A percentile compares a stretch with the other conserved stretches of the same genome.
These are phyloP conservation scores for Odonthalia washingtoniensis DNA, from an alignment of 31 red algal species.

Conservation along the genomic window DNA sequence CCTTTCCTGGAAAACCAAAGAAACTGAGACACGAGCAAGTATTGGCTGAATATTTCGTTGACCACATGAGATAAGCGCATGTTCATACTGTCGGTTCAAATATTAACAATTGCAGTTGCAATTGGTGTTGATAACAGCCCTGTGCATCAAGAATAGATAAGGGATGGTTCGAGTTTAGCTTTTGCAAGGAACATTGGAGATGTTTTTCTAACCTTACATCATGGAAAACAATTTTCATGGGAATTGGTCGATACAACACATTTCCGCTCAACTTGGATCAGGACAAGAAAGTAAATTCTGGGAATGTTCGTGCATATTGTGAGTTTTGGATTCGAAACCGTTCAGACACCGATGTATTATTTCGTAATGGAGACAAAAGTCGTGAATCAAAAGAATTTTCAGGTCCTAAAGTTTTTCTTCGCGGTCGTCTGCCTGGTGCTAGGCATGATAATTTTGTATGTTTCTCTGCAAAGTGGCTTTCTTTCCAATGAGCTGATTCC, in stretches of 20 bases:
- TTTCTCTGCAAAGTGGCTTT: conserved; percentile 80
- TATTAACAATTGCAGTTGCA: conserved; percentile 53
- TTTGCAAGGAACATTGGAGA: conserved; percentile 42
- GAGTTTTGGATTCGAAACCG: conserved; percentile 87
- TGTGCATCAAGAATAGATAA: neutral
- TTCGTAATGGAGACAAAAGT: conserved; percentile 46
- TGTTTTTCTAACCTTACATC: conserved; percentile 51
- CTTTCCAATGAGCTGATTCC: conserved; percentile 80
- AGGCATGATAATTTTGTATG: conserved; percentile 67
- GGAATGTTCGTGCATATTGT: conserved; percentile 61
- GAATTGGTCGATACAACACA: conserved; percentile 63
- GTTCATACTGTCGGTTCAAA: conserved; percentile 71
- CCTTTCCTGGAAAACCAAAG: conserved; percentile 14
- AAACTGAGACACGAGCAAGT: conserved; percentile 37
- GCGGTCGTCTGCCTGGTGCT: conserved; percentile 70
- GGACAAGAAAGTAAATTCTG: conserved; percentile 37
- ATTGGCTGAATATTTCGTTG: conserved; percentile 63
- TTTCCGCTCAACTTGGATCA: conserved; percentile 65
- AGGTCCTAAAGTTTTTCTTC: conserved; percentile 62
- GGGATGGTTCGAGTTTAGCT: neutral
- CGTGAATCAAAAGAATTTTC: conserved; percentile 38
- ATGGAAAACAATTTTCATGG: conserved; percentile 57
- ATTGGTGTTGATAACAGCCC: conserved; percentile 75
- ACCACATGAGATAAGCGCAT: conserved; percentile 76
- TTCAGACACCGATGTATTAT: conserved; percentile 83